Conservation (phyloP, 805 yeast genomes). For the Starmerella apis region DNA sequence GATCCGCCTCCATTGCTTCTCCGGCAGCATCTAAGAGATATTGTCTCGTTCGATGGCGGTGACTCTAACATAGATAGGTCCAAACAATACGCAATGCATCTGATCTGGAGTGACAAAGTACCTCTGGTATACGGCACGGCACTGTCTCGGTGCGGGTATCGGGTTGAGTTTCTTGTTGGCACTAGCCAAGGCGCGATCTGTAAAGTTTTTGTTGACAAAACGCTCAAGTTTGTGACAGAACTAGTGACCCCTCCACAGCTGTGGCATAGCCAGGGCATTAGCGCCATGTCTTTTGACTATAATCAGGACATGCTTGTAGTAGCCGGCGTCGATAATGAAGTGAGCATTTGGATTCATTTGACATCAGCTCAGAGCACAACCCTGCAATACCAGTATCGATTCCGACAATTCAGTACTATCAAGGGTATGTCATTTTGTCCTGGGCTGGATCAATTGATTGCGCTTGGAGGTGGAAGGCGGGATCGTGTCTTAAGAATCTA, state of each 20-base stretch:
- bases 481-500: conserved; percentile 15
- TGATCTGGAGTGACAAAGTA: background rate
- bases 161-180: conserved; percentile 9
- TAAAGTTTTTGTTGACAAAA: background rate
- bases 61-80: background rate
- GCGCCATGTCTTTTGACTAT: conserved; percentile 7
- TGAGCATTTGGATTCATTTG: conserved; percentile 11
- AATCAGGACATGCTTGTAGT: conserved; percentile 5
- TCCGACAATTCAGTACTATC: conserved; percentile 10
- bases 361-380: background rate
- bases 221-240: background rate
- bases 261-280: conserved; percentile 3
- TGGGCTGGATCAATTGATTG: conserved; percentile 2
- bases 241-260: background rate
- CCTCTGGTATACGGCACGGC: background rate
- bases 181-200: conserved; percentile 8
- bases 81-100: background rate
- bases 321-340: conserved; percentile 5
- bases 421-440: conserved; percentile 16
- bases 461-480: conserved; percentile 18
- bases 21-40: background rate
- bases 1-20: background rate
- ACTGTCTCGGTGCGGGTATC: conserved; percentile 3
- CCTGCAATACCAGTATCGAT: background rate
- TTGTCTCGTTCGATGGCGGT: background rate